Evolutionary conservation across 345 rosid species (phyloP).

Genomic region (Citrus australasica): DNA sequence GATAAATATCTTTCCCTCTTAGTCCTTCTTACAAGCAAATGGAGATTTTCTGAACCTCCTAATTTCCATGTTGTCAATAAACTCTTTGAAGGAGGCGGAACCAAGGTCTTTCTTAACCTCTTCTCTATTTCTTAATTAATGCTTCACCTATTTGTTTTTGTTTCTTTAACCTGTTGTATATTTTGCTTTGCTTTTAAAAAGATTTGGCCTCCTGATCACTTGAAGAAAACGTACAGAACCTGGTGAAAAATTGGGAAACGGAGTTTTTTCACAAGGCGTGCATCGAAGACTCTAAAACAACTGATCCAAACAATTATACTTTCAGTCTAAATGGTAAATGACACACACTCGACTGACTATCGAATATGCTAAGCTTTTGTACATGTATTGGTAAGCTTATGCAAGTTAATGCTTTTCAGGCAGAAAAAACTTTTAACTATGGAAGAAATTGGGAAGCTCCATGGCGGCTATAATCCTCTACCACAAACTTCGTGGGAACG

Average conservation of each 20-base stretch:
- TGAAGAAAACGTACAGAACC: conserved; percentile 60
- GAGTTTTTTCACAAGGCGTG: conserved; percentile 44
- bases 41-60: conserved; percentile 50
- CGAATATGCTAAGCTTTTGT: no score
- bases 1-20: conserved; percentile 34
- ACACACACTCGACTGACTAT: no score
- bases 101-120: conserved; percentile 24
- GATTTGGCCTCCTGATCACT: conserved; percentile 62
- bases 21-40: conserved; percentile 37
- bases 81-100: conserved; percentile 58
- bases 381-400: no score
- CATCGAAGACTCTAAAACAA: conserved; percentile 33
- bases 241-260: conserved; percentile 68
- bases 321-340: conserved; percentile 40
- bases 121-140: not conserved
- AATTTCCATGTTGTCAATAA: conserved; percentile 48
- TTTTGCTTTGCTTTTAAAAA: conserved; percentile 4
- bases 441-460: conserved; percentile 37
- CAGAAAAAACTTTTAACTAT: conserved; percentile 29
- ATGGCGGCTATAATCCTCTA: conserved; percentile 52
- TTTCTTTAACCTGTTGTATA: no score
- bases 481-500: conserved; percentile 34
- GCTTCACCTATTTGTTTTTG: no score
- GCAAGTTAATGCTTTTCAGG: conserved; percentile 28
- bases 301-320: conserved; percentile 33